These are phyloP conservation scores for Plasmopara viticola DNA, from an alignment of 352 stramenopile genomes.

Conservation along the genomic window DNA sequence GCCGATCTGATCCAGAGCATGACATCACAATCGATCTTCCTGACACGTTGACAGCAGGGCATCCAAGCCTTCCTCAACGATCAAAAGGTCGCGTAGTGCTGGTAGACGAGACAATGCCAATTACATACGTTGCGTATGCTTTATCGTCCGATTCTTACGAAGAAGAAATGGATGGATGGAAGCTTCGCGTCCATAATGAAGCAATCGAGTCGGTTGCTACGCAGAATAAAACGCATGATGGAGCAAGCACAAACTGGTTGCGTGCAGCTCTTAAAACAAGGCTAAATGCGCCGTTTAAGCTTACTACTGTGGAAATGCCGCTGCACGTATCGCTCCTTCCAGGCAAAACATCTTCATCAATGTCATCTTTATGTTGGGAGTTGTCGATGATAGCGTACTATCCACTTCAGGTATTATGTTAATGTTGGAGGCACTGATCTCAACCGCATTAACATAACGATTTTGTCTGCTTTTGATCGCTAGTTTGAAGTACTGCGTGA, in stretches of 20 bases:
- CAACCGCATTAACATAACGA: background rate
- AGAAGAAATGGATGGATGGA: slow-evolving; percentile 62
- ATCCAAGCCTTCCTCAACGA: slow-evolving; percentile 85
- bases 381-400: slow-evolving; percentile 71
- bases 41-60: slow-evolving; percentile 54
- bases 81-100: slow-evolving; percentile 87
- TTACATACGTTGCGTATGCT: slow-evolving; percentile 93
- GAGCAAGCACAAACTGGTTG: slow-evolving; percentile 52
- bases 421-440: background rate
- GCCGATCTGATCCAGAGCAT: slow-evolving; percentile 48
- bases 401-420: slow-evolving; percentile 55
- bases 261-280: slow-evolving; percentile 49
- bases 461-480: background rate
- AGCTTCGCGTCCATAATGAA: slow-evolving; percentile 48
- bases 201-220: slow-evolving; percentile 20
- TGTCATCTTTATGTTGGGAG: slow-evolving; percentile 50
- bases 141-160: slow-evolving; percentile 89
- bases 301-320: slow-evolving; percentile 45
- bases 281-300: slow-evolving; percentile 59
- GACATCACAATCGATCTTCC: slow-evolving; percentile 75
- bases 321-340: slow-evolving; percentile 55
- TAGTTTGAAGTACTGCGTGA: slow-evolving; percentile 91
- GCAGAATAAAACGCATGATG: slow-evolving; percentile 15
- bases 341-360: slow-evolving; percentile 24
- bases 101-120: slow-evolving; percentile 90